Base-by-base conservation (phyloP, 1,284 basidiomycete genomes). In the Mycena sp. region DNA sequence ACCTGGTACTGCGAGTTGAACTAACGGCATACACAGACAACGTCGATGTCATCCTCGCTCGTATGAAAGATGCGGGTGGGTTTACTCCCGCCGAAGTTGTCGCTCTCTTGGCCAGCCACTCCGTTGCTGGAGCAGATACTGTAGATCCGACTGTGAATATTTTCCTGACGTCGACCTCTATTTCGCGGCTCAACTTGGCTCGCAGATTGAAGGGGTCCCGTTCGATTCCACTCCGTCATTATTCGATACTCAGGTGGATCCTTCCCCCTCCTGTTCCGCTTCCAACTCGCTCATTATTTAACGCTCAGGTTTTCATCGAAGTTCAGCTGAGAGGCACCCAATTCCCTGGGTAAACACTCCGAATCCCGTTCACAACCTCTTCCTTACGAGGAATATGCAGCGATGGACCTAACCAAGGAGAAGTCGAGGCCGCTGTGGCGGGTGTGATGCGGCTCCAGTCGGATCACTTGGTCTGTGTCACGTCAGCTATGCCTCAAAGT, bases 61-160 rank as follows among this genome's bases (percentile, higher is more conserved):
- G 78, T 21, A 74, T 81, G 58, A 68, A 63, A 10, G 79, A 80
- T 32, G 75, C 74, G 25, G n/a, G n/a, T n/a, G 53, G 53, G 29
- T 52, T 62, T 21, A 46, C 17, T 25, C 48, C 61, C 25, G 32
- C 48, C 2, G 61, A 62, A 19, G 41, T 56, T 9, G 61, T 62
- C 21, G 61, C 53, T 1, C 49, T 62, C 19, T 43, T 63, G 14
- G 56, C 61, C 41, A 58, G 55, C 19, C 59, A 61, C 35, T 49
- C 54, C 25, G 49, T 65, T 19, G 58, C 63, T 2, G 63, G 44
- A 25, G 58, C 58, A 6, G 63, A 65, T 38, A 19, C 29, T 44
- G 44, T 65, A 19, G 63, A 65, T 32, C 43, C 58, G 19, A 53
- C 58, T 10, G n/a, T 52, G 14, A 35, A 14, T 35, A 9, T 14